Base-by-base conservation (phyloP, 1,284 basidiomycete genomes). In the Ganoderma meredithae region DNA sequence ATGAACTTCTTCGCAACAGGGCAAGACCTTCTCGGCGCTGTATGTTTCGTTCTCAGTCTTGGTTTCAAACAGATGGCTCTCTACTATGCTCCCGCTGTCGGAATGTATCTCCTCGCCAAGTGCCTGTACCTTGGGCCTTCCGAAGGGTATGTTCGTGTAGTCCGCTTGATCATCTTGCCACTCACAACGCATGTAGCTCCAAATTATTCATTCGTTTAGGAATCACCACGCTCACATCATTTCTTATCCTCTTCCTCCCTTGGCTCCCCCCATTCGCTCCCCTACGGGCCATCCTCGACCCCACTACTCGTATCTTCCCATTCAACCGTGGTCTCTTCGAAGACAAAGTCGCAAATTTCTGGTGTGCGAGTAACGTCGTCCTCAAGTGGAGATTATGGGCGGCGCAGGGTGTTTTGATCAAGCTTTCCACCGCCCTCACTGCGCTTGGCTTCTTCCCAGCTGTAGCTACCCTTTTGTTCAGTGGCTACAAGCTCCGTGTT, bases 51-150 rank as follows among this genome's bases (percentile, higher is more conserved):
- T 9, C 83, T 91, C 41, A 93, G 93, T 73, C 85, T 98, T 19
- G 87, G 92, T 3, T 98, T 98, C 85, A 98, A 98, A 79, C 96
- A 98, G 79, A 98, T 98, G 95, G 92, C 94, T 5, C 83, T 98
- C 13, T 98, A 97, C 79, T 98, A 95, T 78, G 93, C 95, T 0
- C 97, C 97, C 8, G 95, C 93, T 1, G 87, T 97, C 25, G 93
- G 95, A 49, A 88, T 90, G 0, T 97, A 95, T 79, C 82, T 96
- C 1, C 81, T 96, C 17, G 94, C 90, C 49, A 97, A 92, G 81
- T 97, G 92, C 78, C 74, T 94, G 15, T 92, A 87, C 76, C 83
- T 94, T 39, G 94, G 90, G 53, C 83, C 82, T 60, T 76, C 76
- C 31, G 79, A 86, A 63, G 96, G 95, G 94, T 95, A 78, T 68